Evolutionary conservation across 305 asterid genomes (phyloP).

Genomic region (Ajuga reptans): DNA sequence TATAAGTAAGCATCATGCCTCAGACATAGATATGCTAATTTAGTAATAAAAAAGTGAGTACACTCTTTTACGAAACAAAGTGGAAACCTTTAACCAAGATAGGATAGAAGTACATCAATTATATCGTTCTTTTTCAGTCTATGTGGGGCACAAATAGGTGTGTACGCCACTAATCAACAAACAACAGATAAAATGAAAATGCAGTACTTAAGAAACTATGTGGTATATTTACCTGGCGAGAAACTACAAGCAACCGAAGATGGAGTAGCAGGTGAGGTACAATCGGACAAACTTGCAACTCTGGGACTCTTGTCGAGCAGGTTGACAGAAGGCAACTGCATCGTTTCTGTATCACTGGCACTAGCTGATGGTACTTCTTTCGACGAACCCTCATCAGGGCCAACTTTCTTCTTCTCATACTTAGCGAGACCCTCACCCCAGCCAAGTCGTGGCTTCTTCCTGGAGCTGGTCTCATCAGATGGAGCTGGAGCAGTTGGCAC

Average conservation of each 20-base stretch:
- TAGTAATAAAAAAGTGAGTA: neutral
- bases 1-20: neutral
- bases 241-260: constrained; percentile 80
- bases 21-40: neutral
- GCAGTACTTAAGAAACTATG: neutral
- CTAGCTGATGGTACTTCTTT: constrained; percentile 34
- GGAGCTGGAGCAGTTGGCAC: constrained; percentile 38
- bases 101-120: neutral
- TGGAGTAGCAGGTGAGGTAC: constrained; percentile 71
- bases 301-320: constrained; percentile 58
- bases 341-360: constrained; percentile 37
- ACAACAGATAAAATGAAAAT: constrained; percentile 2
- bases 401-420: constrained; percentile 88
- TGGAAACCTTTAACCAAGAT: neutral
- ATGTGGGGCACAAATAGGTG: neutral
- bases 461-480: constrained; percentile 59
- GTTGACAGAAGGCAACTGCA: constrained; percentile 34
- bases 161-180: constrained; percentile 4
- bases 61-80: neutral
- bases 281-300: constrained; percentile 39
- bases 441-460: constrained; percentile 97
- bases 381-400: constrained; percentile 52
- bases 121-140: neutral
- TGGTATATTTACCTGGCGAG: constrained; percentile 62
- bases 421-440: constrained; percentile 99